Percentiles rank a stretch among this genome's conserved stretches.
These are phyloP conservation scores for Hypoxylon fragiforme DNA, from an alignment of 495 filamentous ascomycete genomes.

Conservation along the genomic window DNA sequence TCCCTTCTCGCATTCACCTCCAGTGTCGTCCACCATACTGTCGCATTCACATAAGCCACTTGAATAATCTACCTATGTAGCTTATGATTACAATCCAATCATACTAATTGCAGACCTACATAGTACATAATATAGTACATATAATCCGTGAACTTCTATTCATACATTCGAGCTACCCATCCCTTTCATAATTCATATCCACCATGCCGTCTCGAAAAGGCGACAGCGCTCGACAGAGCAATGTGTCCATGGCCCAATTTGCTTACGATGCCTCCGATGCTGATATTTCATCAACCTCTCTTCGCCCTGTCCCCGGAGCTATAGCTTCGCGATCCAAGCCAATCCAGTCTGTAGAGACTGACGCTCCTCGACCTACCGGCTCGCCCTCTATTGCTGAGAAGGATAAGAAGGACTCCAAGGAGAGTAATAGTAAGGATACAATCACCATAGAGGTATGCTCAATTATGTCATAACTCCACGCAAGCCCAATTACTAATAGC, in stretches of 20 bases:
- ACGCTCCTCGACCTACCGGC: constrained; percentile 30
- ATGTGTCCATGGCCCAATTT: constrained; percentile 49
- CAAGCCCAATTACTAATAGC: no score
- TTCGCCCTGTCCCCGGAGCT: constrained; percentile 29
- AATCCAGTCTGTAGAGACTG: constrained; percentile 31
- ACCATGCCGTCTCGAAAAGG: constrained; percentile 46
- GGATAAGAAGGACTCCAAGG: constrained; percentile 30
- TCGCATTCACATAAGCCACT: no score
- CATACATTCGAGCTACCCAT: no score
- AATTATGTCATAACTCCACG: background rate
- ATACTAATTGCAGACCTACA: background rate
- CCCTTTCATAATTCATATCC: background rate
- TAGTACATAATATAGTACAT: no score
- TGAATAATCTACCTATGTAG: no score
- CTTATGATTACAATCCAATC: background rate
- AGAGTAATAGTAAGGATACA: constrained; percentile 29
- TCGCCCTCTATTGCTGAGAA: constrained; percentile 29
- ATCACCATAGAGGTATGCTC: constrained; percentile 48
- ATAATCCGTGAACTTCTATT: no score
- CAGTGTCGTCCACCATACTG: no score
- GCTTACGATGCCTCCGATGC: constrained; percentile 43
- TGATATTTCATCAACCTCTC: constrained; percentile 27
- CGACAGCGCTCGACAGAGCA: constrained; percentile 42
- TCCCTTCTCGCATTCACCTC: no score
- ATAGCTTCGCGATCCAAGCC: constrained; percentile 29